phyloP scores from a whole-genome alignment of 805 yeast genomes.

The Maudiozyma saulgeensis region DNA sequence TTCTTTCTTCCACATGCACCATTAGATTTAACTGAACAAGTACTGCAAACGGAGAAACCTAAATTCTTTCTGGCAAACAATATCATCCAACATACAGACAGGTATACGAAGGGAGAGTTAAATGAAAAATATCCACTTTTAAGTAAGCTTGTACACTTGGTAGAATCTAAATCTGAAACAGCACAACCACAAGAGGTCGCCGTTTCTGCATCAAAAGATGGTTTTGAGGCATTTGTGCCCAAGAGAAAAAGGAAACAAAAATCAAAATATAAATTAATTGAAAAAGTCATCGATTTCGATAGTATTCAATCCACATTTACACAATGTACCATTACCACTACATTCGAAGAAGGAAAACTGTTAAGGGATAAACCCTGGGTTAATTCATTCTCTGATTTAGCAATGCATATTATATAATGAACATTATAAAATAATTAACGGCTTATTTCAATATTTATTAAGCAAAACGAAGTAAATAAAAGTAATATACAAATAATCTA shows the following conservation, averaged over 20 bases:
- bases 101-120: slow-evolving; percentile 37
- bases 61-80: slow-evolving; percentile 42
- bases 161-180: slow-evolving; percentile 8
- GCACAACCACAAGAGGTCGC: neutral
- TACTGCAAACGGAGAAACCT: slow-evolving; percentile 32
- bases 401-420: slow-evolving; percentile 32
- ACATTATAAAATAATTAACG: neutral
- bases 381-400: slow-evolving; percentile 44
- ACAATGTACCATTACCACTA: slow-evolving; percentile 13
- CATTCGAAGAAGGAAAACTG: slow-evolving; percentile 17
- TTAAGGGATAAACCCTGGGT: slow-evolving; percentile 33
- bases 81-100: slow-evolving; percentile 43
- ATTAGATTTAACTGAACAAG: slow-evolving; percentile 37
- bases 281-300: slow-evolving; percentile 17
- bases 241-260: slow-evolving; percentile 12
- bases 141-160: slow-evolving; percentile 30
- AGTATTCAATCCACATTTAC: slow-evolving; percentile 13
- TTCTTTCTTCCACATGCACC: slow-evolving; percentile 76
- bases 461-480: neutral
- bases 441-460: neutral
- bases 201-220: slow-evolving; percentile 6
- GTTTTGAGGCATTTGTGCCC: slow-evolving; percentile 18
- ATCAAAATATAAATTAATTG: slow-evolving; percentile 6
- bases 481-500: neutral
- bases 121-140: slow-evolving; percentile 36